Conservation (phyloP, 73 alveolate species). For the Paramecium tetraurelia region DNA sequence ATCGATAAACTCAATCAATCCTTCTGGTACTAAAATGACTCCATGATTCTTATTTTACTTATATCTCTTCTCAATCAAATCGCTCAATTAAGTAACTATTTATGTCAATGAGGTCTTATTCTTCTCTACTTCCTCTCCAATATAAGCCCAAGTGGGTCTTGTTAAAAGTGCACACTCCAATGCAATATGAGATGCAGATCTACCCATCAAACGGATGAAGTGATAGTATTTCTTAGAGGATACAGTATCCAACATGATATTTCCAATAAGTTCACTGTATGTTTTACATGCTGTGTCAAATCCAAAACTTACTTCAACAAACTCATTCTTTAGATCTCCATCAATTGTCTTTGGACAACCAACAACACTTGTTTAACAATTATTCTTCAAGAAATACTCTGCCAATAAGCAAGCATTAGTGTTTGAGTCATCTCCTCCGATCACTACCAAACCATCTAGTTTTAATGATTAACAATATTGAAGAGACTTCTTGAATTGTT, state of each 20-base stretch:
- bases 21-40: conserved; percentile 96
- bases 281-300: conserved; percentile 88
- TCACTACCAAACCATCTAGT: conserved; percentile 95
- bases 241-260: conserved; percentile 82
- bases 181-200: conserved; percentile 98
- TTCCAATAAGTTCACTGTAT: conserved; percentile 95
- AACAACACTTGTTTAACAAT: conserved; percentile 82
- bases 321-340: conserved; percentile 90
- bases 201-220: conserved; percentile 97
- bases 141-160: background rate
- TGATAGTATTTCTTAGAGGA: conserved; percentile 84
- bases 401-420: conserved; percentile 87
- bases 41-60: conserved; percentile 87
- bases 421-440: conserved; percentile 88
- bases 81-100: conserved; percentile 81
- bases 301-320: conserved; percentile 51
- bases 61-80: conserved; percentile 57
- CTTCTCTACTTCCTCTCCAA: conserved; percentile 88
- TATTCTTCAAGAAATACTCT: conserved; percentile 88
- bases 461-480: conserved; percentile 72
- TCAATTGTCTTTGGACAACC: conserved; percentile 99
- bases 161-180: conserved; percentile 85
- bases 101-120: conserved; percentile 74
- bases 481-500: conserved; percentile 65
- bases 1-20: conserved; percentile 95